Percentiles rank a stretch among this genome's conserved stretches.
phyloP scores from a whole-genome alignment of 176 grass and related monocot genomes.

The Guadua angustifolia region DNA sequence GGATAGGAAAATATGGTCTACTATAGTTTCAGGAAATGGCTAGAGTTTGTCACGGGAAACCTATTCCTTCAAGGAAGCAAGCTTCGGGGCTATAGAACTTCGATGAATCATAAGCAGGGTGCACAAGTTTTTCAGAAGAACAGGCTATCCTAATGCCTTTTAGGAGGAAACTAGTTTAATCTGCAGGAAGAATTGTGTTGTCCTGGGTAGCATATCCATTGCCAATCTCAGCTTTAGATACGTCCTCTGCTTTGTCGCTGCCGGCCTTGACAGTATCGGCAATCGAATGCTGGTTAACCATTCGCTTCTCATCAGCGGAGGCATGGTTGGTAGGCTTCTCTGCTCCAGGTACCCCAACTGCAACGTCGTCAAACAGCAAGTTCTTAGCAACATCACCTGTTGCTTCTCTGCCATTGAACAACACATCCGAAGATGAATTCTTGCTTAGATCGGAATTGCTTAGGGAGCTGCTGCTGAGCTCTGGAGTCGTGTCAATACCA shows the following conservation, averaged over 20 bases:
- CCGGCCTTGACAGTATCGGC: not conserved
- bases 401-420: not conserved
- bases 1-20: not conserved
- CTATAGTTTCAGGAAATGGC: not conserved
- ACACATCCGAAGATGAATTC: not conserved
- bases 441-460: not conserved
- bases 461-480: not conserved
- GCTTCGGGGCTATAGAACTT: not conserved
- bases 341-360: not conserved
- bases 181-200: not conserved
- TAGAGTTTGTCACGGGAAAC: not conserved
- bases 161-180: not conserved
- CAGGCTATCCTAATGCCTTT: not conserved
- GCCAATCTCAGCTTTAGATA: conserved; percentile 14
- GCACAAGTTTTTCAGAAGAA: not conserved
- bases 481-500: not conserved
- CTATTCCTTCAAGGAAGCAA: not conserved
- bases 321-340: not conserved
- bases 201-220: not conserved
- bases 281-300: not conserved
- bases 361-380: not conserved
- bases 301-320: not conserved
- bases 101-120: not conserved
- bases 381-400: not conserved
- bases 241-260: not conserved